A percentile compares a stretch with the other conserved stretches of the same genome.
These are phyloP conservation scores for Mucor indicus DNA, from an alignment of 371 early-diverging fungal genomes.

Conservation along the genomic window DNA sequence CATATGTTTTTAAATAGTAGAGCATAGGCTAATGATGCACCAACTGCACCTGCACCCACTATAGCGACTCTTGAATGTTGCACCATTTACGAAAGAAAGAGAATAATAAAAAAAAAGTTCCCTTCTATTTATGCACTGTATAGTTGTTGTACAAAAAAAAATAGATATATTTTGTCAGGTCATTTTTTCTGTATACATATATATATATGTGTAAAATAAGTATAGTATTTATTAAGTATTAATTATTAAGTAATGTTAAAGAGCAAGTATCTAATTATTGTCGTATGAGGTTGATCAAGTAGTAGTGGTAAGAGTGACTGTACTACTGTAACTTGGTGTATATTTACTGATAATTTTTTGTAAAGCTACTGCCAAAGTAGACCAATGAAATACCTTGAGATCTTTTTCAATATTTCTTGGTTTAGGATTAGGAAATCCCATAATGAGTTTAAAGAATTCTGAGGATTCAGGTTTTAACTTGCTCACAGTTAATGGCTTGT, in stretches of 20 bases:
- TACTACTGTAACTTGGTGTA: constrained; percentile 48
- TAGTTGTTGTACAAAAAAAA: too few relatives aligned
- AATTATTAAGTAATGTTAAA: too few relatives aligned
- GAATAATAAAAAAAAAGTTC: not conserved
- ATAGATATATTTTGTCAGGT: too few relatives aligned
- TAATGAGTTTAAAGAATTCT: constrained; percentile 76
- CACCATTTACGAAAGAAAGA: constrained; percentile 9
- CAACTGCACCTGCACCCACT: constrained; percentile 83
- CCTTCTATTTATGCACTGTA: too few relatives aligned
- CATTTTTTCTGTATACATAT: too few relatives aligned
- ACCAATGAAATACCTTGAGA: constrained; percentile 81
- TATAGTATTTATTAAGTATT: too few relatives aligned
- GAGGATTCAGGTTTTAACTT: constrained; percentile 68
- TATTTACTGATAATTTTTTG: constrained; percentile 76
- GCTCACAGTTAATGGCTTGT: constrained; percentile 73
- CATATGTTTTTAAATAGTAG: constrained; percentile 67
- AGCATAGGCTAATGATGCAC: constrained; percentile 75
- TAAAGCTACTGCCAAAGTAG: constrained; percentile 59
- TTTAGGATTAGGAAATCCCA: constrained; percentile 79
- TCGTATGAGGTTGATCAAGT: not conserved
- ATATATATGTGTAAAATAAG: too few relatives aligned
- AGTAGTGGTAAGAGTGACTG: constrained; percentile 18
- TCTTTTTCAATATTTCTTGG: constrained; percentile 88
- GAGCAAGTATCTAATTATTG: too few relatives aligned
- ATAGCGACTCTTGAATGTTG: constrained; percentile 52